Base-by-base conservation (phyloP, 345 rosid species). In the Brassica nigra region DNA sequence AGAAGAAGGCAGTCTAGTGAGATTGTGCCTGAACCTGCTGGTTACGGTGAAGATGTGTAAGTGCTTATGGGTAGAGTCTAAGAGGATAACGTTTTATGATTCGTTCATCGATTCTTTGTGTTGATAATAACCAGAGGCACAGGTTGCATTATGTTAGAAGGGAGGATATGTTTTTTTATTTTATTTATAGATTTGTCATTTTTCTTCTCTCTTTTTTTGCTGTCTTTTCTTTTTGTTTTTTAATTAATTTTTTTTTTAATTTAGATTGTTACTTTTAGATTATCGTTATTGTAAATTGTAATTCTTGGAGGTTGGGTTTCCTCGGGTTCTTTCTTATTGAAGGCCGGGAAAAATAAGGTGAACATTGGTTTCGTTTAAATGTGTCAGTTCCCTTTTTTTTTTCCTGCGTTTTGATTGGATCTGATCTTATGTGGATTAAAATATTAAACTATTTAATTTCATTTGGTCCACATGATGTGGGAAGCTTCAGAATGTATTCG, bases 21-120 rank as follows among this genome's bases (percentile, higher is more conserved):
- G 76, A 90, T 96, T 42, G 90, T 81, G 86, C 99, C 99, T 0
- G 98, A 92, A 83, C 97, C 97, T 55, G 86, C 80, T 33, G 75
- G 23, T 20, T 49, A 34, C 3, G 83, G 70, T 16, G 91, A 80
- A 68, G 93, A 87, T 67, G 47, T 84, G 79, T 92, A 88, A 87
- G 78, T 8, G 28, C 8, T 15, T 54, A 14, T 49, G 8, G 57
- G 57, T 18, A 49, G 18, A 49, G 57, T 4, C 27, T 31, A 18
- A 39, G 52, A 16, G 52, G 23, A 15, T 36, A 64, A 28, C 0
- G 15, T 68, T 58, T 68, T 75, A 71, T 81, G 81, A 88, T 92
- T 92, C 89, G 66, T 81, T 91, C 75, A 59, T 80, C 75, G 75
- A 80, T 80, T 75, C 80, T 80, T 81, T 81, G 84, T 81, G 84